Base-by-base conservation (phyloP, 2,329 filamentous ascomycete genomes). In the Nigrograna mackinnonii region DNA sequence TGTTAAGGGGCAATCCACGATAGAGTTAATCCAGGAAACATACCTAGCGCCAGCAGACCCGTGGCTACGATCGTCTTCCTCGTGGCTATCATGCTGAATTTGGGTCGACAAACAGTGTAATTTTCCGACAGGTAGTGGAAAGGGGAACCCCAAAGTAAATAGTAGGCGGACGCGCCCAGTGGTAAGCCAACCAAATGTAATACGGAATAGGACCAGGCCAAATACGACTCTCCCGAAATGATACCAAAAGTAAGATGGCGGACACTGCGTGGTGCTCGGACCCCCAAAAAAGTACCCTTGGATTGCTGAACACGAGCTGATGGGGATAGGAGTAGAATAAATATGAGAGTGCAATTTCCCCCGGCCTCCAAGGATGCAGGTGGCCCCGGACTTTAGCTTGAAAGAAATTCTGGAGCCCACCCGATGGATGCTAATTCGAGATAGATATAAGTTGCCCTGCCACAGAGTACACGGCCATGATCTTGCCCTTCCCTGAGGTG, bases 21-120 rank as follows among this genome's bases (percentile, higher is more conserved):
- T 30, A 13, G 9, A 31, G 22, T 2, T 7, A n/a, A n/a, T n/a
- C 21, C 11, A 32, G 28, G 19, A 13, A 3, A 42, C 59, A 49
- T 41, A 66, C 63, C 57, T 17, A 67, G 39, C 16, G 58, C 59
- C 37, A 60, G 36, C 12, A 66, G 46, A 30, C 57, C 55, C 26
- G 52, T 42, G 18, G 47, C 44, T 14, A 53, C 42, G 11, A 45
- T 36, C n/a, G 40, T 43, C 35, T 36, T 54, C 28, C 39, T 43
- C 26, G 35, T 43, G 22, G 21, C 38, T 41, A 43, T 45, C 58
- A 52, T 54, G 12, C 34, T 47, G 41, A 26, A 26, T 13, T 13
- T n/a, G n/a, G n/a, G 13, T 21, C 20, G 6, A 13, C 22, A 6
- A 18, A 20, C 22, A 6, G 32, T 20, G 17, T 12, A 4, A 17